Evolutionary conservation across 352 stramenopile species (phyloP).

Genomic region (Globisporangium paddicum): DNA sequence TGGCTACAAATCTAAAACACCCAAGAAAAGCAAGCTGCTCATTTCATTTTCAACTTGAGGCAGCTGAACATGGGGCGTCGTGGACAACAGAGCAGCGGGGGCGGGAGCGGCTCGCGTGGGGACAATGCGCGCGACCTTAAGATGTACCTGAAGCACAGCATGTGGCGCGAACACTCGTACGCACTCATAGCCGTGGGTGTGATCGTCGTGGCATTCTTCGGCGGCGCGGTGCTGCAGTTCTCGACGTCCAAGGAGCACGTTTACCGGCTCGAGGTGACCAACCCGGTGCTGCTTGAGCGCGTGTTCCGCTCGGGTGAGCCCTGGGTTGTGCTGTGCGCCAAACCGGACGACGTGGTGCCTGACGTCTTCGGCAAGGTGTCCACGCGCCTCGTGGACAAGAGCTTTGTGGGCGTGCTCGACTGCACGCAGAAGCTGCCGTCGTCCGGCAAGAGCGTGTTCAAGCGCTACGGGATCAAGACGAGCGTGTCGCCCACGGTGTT

Average conservation of each 20-base stretch:
- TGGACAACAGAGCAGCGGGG: conserved; percentile 13
- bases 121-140: conserved; percentile 74
- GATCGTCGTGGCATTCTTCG: conserved; percentile 63
- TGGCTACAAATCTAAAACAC: too few relatives aligned
- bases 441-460: conserved; percentile 53
- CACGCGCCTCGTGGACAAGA: conserved; percentile 46
- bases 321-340: conserved; percentile 75
- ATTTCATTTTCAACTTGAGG: not conserved
- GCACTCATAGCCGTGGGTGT: conserved; percentile 35
- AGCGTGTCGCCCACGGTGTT: conserved; percentile 72
- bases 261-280: conserved; percentile 54
- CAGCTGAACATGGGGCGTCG: conserved; percentile 26
- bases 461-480: conserved; percentile 54
- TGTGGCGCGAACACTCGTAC: conserved; percentile 80
- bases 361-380: conserved; percentile 69
- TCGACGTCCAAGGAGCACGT: conserved; percentile 54
- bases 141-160: conserved; percentile 78
- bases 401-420: conserved; percentile 67
- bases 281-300: conserved; percentile 47
- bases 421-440: conserved; percentile 50
- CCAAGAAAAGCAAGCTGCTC: too few relatives aligned
- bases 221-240: conserved; percentile 59
- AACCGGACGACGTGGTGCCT: conserved; percentile 61
- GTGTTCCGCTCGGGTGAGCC: conserved; percentile 80
- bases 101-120: conserved; percentile 19